Base-by-base conservation (phyloP, 164 flowering plant genomes). In the Santalum album region DNA sequence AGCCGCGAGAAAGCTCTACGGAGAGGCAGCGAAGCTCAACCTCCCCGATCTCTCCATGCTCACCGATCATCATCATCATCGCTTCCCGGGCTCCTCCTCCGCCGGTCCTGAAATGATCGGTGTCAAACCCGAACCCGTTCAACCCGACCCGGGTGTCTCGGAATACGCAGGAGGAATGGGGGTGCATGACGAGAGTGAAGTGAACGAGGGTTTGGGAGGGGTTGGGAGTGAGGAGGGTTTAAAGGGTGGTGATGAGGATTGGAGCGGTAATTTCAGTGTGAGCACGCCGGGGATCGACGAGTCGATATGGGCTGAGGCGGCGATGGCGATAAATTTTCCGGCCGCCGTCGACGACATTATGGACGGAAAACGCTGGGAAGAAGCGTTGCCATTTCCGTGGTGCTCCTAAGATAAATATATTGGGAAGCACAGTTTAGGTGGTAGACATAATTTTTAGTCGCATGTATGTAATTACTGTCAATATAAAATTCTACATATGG, bases 1-100 rank as follows among this genome's bases (percentile, higher is more conserved):
- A 7, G 81, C 82, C 22, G 82, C 90, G 11, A 69, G 75, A 1
- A 75, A 74, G 51, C 84, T 83, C n/a, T 77, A 72, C 38, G 87
- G 90, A 19, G 12, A 75, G 0, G 66, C 69, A 0, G 83, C 84
- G 0, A 81, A 79, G 68, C 77, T 83, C 66, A 83, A 83, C 49
- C 44, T 83, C 39, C 79, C 78, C 9, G 64, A 59, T 19, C 14
- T 25, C 17, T 36, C 25, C 14, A 3, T n/a, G 21, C 6, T 4
- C 21, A 5, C 19, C 0, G 21, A 5, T 4, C 21, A 42, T 5
- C 16, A 15, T 16, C 20, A 42, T 7, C 3, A 15, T 15, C 4
- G 42, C 16, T 17, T 42, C 14, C 54, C 25, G 12, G 25, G 29
- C 6, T 0, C 49, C 64, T 6, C 59, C 35, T 29, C 56, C 15